A percentile compares a stretch with the other conserved stretches of the same genome.
phyloP scores from a whole-genome alignment of 2,329 filamentous ascomycete species.

The Xylaria sp. region DNA sequence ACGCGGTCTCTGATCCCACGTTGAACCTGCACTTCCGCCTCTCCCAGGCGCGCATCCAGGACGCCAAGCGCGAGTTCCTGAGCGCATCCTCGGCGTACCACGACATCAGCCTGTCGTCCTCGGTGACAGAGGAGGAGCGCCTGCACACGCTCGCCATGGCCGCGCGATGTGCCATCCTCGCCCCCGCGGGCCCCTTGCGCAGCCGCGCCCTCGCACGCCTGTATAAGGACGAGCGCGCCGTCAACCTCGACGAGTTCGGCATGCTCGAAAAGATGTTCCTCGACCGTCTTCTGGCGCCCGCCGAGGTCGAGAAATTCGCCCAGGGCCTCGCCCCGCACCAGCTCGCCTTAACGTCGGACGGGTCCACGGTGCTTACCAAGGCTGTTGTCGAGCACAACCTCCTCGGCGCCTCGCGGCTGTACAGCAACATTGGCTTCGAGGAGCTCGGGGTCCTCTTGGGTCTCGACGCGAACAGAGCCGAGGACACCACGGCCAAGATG shows the following conservation, averaged over 20 bases:
- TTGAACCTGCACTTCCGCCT: slow-evolving; percentile 86
- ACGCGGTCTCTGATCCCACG: slow-evolving; percentile 74
- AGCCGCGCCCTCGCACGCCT: slow-evolving; percentile 80
- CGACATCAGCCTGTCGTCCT: slow-evolving; percentile 76
- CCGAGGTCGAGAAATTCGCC: slow-evolving; percentile 88
- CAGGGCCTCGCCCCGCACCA: slow-evolving; percentile 83
- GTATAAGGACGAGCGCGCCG: slow-evolving; percentile 90
- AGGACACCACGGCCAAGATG: slow-evolving; percentile 92
- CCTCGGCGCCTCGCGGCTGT: slow-evolving; percentile 80
- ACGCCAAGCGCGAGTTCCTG: slow-evolving; percentile 87
- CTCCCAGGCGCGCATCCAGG: slow-evolving; percentile 89
- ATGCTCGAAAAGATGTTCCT: slow-evolving; percentile 99
- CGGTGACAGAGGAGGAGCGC: slow-evolving; percentile 85
- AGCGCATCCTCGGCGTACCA: slow-evolving; percentile 89
- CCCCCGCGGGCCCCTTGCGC: slow-evolving; percentile 85
- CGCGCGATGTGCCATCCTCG: slow-evolving; percentile 90
- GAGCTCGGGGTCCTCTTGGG: slow-evolving; percentile 79
- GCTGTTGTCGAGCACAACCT: slow-evolving; percentile 97
- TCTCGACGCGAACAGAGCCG: slow-evolving; percentile 78
- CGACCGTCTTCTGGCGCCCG: slow-evolving; percentile 78
- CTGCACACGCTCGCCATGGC: slow-evolving; percentile 84
- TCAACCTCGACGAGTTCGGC: slow-evolving; percentile 75
- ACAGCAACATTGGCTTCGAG: slow-evolving; percentile 77
- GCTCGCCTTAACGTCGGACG: slow-evolving; percentile 86
- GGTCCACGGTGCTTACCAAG: slow-evolving; percentile 88